Evolutionary conservation across 2,329 filamentous ascomycete species (phyloP).

Genomic region (Neonectria coccinea): DNA sequence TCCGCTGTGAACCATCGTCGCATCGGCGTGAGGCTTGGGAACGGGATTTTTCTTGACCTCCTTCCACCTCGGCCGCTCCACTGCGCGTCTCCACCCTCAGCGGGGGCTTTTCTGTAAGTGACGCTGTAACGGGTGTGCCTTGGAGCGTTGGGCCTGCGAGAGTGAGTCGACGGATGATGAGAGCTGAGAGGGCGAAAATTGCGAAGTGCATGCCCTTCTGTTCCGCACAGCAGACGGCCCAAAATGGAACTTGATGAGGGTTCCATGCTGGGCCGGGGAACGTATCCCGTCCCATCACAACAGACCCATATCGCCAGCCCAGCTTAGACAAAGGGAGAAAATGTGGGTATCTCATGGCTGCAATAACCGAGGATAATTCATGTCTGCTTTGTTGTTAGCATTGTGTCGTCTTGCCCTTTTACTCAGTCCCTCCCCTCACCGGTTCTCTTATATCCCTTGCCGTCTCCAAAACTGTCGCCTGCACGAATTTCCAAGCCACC

Average conservation of each 20-base stretch:
- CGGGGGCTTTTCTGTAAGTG: slow-evolving; percentile 10
- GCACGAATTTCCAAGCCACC: not conserved
- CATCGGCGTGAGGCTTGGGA: slow-evolving; percentile 10
- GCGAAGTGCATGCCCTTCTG: slow-evolving; percentile 10
- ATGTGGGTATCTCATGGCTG: slow-evolving; percentile 9
- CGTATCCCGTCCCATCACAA: not conserved
- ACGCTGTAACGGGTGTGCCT: not conserved
- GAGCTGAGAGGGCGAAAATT: slow-evolving; percentile 21
- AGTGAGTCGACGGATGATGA: slow-evolving; percentile 19
- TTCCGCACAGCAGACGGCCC: slow-evolving; percentile 13
- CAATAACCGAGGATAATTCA: slow-evolving; percentile 19
- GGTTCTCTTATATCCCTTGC: not conserved
- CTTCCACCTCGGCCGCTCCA: slow-evolving; percentile 15
- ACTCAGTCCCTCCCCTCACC: not conserved
- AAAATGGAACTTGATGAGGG: slow-evolving; percentile 6
- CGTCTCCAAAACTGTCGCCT: not conserved
- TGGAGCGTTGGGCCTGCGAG: slow-evolving; percentile 2
- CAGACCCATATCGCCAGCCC: slow-evolving; percentile 5
- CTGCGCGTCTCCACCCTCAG: not conserved
- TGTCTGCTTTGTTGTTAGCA: not conserved
- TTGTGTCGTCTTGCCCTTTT: not conserved
- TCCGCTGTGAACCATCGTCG: slow-evolving; percentile 13
- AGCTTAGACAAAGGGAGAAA: not conserved
- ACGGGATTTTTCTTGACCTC: not conserved
- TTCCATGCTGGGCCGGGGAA: not conserved